Conservation (phyloP, 2,329 filamentous ascomycete genomes). For the Hypoxylon rubiginosum region DNA sequence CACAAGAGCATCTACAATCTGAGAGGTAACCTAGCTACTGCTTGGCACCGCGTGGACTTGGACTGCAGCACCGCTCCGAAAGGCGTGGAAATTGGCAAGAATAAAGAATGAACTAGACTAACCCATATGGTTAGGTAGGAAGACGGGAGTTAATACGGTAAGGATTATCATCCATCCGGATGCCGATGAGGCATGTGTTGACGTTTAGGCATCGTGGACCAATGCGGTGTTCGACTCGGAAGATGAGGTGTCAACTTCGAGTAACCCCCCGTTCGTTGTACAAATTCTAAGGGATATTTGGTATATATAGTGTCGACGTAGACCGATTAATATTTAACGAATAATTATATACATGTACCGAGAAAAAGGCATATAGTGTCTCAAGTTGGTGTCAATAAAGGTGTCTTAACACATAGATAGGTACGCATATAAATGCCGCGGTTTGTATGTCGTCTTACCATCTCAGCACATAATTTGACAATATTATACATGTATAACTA, state of each 20-base stretch:
- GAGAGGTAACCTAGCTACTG: slow-evolving; percentile 74
- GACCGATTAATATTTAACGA: slow-evolving; percentile 8
- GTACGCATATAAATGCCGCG: background rate
- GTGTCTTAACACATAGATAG: background rate
- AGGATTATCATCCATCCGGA: background rate
- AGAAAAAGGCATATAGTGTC: background rate
- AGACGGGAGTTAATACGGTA: background rate
- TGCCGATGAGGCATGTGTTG: background rate
- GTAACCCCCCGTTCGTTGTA: background rate
- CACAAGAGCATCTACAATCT: slow-evolving; percentile 73
- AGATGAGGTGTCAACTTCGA: background rate
- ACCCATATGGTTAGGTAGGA: background rate
- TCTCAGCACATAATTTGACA: background rate
- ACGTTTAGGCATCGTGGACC: slow-evolving; percentile 3
- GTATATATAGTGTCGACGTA: background rate
- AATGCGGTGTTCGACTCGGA: background rate
- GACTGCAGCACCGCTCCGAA: slow-evolving; percentile 35
- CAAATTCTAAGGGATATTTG: background rate
- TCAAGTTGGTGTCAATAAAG: background rate
- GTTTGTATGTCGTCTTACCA: background rate
- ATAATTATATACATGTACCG: background rate
- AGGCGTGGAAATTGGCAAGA: background rate
- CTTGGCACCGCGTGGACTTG: slow-evolving; percentile 71
- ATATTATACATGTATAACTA: background rate
- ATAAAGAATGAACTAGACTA: slow-evolving; percentile 4